Percentiles rank a stretch among this genome's conserved stretches.
Conservation (phyloP, 257 asterid genomes). For the Hygrophila difformis region DNA sequence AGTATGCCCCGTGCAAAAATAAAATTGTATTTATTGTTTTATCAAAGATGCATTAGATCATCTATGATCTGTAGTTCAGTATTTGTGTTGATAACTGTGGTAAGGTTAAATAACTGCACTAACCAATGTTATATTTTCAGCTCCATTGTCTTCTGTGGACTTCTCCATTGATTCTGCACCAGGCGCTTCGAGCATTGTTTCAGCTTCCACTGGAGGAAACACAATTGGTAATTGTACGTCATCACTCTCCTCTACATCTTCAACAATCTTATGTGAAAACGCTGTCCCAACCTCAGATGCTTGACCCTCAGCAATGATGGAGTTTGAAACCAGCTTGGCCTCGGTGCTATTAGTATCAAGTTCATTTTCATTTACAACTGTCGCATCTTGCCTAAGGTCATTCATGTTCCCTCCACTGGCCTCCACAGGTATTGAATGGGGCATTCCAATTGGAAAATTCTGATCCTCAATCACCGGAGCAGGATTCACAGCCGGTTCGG, state of each 20-base stretch:
- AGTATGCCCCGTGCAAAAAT: no score
- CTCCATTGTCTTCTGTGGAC: slow-evolving; percentile 19
- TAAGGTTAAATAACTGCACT: slow-evolving; percentile 20
- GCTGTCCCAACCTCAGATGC: slow-evolving; percentile 15
- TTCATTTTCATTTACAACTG: no score
- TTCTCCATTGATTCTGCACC: slow-evolving; percentile 16
- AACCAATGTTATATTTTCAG: slow-evolving; percentile 31
- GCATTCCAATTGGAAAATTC: no score
- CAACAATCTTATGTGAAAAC: slow-evolving; percentile 13
- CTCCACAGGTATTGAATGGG: no score
- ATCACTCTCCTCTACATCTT: not conserved
- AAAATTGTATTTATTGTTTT: no score
- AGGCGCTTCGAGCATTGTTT: no score
- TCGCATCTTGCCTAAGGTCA: no score
- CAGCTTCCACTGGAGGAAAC: no score
- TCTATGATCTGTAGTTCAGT: not conserved
- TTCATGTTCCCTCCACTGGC: no score
- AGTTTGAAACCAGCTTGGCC: not conserved
- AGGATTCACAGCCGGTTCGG: no score
- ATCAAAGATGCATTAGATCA: not conserved
- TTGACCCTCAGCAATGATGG: slow-evolving; percentile 19
- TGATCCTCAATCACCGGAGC: no score
- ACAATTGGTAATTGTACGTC: no score
- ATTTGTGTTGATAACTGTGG: not conserved
- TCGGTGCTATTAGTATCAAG: slow-evolving; percentile 4